Percentiles rank a stretch among this genome's conserved stretches.
Evolutionary conservation across 2,329 filamentous ascomycete species (phyloP).

Genomic region (Aspergillus thermomutatus): DNA sequence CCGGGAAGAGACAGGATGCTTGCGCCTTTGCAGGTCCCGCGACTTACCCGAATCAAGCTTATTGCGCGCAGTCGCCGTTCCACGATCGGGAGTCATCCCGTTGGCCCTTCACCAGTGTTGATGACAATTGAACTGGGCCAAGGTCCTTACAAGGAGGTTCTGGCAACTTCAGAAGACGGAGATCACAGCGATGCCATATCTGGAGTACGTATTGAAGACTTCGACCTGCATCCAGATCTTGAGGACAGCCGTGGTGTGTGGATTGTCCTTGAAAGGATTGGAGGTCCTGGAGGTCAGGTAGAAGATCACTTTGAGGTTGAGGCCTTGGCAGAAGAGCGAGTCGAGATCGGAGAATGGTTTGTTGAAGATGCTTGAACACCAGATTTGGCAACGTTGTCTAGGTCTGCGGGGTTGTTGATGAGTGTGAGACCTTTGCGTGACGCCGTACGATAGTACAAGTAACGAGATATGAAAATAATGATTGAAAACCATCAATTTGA

Average conservation of each 20-base stretch:
- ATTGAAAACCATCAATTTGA: not conserved
- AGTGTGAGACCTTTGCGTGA: not conserved
- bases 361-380: constrained; percentile 28
- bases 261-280: constrained; percentile 78
- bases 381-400: not conserved
- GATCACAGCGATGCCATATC: constrained; percentile 67
- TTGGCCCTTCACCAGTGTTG: constrained; percentile 55
- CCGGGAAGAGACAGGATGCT: constrained; percentile 53
- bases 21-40: constrained; percentile 47
- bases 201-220: constrained; percentile 66
- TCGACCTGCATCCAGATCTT: constrained; percentile 69
- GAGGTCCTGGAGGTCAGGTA: constrained; percentile 53
- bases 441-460: not conserved
- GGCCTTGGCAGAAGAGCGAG: constrained; percentile 40
- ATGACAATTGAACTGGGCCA: constrained; percentile 70
- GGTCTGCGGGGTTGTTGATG: not conserved
- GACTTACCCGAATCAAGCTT: constrained; percentile 62
- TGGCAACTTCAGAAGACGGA: constrained; percentile 69
- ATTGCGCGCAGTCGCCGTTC: constrained; percentile 49
- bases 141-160: constrained; percentile 62
- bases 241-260: constrained; percentile 60
- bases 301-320: constrained; percentile 44
- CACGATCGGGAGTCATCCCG: constrained; percentile 35
- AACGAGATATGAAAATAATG: not conserved
- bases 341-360: constrained; percentile 44